These are phyloP conservation scores for Suhomyces pyralidae DNA, from an alignment of 805 yeast species.

Conservation along the genomic window DNA sequence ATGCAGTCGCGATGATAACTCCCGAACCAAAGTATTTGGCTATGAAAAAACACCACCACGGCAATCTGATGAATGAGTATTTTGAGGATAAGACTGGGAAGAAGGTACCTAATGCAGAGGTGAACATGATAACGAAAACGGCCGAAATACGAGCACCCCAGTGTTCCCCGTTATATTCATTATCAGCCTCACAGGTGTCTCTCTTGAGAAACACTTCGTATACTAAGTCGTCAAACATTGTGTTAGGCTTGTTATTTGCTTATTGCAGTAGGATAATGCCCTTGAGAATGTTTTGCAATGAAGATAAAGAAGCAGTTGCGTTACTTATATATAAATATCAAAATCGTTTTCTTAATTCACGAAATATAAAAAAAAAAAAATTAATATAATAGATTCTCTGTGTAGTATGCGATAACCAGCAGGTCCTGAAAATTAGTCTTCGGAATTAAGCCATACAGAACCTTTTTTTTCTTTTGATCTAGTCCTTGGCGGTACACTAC, in stretches of 20 bases:
- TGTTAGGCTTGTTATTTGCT: not conserved
- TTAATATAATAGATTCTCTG: not conserved
- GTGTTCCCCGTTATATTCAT: conserved; percentile 43
- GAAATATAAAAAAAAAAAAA: not conserved
- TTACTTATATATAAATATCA: not conserved
- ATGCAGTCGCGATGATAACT: conserved; percentile 78
- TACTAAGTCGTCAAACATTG: conserved; percentile 6
- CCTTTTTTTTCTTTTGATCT: not conserved
- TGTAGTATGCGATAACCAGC: conserved; percentile 1
- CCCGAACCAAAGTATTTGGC: conserved; percentile 83
- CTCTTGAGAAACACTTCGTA: conserved; percentile 18
- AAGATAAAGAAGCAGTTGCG: not conserved
- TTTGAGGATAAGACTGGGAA: conserved; percentile 62
- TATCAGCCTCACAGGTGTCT: conserved; percentile 38
- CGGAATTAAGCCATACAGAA: not conserved
- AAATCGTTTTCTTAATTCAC: not conserved
- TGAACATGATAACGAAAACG: conserved; percentile 56
- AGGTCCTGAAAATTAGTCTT: not conserved
- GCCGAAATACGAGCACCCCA: conserved; percentile 57
- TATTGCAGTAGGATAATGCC: not conserved
- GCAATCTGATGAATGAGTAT: conserved; percentile 56
- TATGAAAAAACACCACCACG: conserved; percentile 60
- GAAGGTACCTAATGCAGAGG: conserved; percentile 54
- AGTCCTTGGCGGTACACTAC: not conserved
- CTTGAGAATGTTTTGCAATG: not conserved